phyloP scores from a whole-genome alignment of 2,329 filamentous ascomycete genomes.

The Scedosporium aurantiacum region DNA sequence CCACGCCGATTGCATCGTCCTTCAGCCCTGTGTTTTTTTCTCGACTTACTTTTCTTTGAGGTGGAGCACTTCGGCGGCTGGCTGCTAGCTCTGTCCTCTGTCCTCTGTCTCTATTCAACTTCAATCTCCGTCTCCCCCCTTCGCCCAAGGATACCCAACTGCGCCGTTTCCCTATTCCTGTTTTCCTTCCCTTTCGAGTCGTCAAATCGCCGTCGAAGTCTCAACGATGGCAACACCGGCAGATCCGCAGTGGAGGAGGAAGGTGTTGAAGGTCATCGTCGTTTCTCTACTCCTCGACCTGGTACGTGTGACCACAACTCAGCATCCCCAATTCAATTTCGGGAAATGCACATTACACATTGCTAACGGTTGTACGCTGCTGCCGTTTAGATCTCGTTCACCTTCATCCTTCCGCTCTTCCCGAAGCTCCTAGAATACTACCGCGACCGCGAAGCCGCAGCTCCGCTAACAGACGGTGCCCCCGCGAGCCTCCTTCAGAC shows the following conservation, averaged over 20 bases:
- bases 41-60: background rate
- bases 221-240: conserved; percentile 29
- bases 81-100: conserved; percentile 3
- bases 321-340: background rate
- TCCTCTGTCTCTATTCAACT: background rate
- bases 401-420: conserved; percentile 94
- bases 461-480: conserved; percentile 29
- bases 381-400: conserved; percentile 73
- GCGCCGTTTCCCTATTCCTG: background rate
- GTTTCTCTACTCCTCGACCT: conserved; percentile 81
- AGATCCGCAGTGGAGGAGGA: conserved; percentile 54
- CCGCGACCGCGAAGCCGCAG: conserved; percentile 63
- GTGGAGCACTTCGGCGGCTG: conserved; percentile 1
- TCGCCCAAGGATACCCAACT: background rate
- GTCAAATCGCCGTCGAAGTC: background rate
- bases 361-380: conserved; percentile 4
- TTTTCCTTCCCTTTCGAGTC: background rate
- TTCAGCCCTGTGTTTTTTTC: background rate
- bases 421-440: conserved; percentile 95
- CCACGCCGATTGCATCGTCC: background rate
- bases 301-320: conserved; percentile 38
- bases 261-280: conserved; percentile 78
- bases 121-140: background rate
- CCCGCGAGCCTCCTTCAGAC: conserved; percentile 61
- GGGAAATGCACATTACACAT: background rate